Conservation (phyloP, 225 moss, liverwort and hornwort species). For the Rhytidiadelphus loreus region DNA sequence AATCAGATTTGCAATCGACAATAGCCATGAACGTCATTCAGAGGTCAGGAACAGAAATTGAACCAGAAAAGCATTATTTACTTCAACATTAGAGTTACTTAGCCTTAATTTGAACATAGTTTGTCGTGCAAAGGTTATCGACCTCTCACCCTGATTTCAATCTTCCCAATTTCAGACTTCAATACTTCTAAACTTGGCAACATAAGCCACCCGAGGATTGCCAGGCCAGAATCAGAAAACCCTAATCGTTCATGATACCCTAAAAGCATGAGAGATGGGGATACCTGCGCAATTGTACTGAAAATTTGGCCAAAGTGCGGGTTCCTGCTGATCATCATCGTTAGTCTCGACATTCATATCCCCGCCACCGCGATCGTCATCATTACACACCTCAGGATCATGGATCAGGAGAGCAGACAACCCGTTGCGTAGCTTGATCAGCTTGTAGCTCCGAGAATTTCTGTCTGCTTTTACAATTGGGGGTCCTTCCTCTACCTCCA, state of each 20-base stretch:
- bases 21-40: not conserved
- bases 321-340: not conserved
- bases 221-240: not conserved
- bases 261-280: not conserved
- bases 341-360: not conserved
- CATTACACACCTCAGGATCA: not conserved
- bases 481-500: conserved; percentile 6
- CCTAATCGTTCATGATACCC: not conserved
- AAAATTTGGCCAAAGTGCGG: not conserved
- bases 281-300: not conserved
- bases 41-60: not conserved
- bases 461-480: not conserved
- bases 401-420: conserved; percentile 7
- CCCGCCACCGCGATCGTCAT: not conserved
- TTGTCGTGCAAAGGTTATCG: not conserved
- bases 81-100: not conserved
- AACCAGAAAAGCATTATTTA: not conserved
- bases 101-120: not conserved
- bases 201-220: not conserved
- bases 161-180: not conserved
- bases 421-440: not conserved
- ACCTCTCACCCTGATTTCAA: not conserved
- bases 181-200: not conserved
- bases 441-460: not conserved
- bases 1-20: not conserved